Conservation (phyloP, 2,329 filamentous ascomycete species). For the Cephalotrichum gorgonifer region DNA sequence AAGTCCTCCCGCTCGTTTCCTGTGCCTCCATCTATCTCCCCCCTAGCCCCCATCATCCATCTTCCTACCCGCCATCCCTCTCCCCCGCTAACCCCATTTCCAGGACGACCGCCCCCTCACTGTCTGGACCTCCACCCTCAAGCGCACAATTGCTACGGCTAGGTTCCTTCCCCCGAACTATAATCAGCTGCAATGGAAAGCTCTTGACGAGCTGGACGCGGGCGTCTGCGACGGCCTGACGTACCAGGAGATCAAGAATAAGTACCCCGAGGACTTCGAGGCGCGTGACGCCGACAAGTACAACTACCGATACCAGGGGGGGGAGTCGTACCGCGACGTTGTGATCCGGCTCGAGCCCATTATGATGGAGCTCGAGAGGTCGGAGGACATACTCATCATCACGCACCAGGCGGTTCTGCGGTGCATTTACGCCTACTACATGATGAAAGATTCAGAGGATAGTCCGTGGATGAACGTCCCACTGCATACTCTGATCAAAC, state of each 20-base stretch:
- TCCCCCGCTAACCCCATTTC: conserved; percentile 7
- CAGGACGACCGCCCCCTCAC: conserved; percentile 51
- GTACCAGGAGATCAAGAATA: conserved; percentile 86
- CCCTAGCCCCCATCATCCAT: background rate
- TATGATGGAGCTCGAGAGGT: conserved; percentile 97
- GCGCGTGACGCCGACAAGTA: conserved; percentile 98
- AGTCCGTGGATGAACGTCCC: conserved; percentile 99
- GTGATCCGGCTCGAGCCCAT: conserved; percentile 97
- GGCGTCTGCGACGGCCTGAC: conserved; percentile 95
- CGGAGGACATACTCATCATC: conserved; percentile 94
- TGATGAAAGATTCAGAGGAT: conserved; percentile 88
- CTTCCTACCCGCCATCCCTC: background rate
- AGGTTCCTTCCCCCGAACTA: conserved; percentile 71
- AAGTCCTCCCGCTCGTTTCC: background rate
- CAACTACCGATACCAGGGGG: conserved; percentile 96
- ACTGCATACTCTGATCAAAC: conserved; percentile 89
- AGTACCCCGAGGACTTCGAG: conserved; percentile 87
- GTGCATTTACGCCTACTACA: conserved; percentile 98
- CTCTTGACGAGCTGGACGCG: conserved; percentile 90
- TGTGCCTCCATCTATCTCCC: background rate
- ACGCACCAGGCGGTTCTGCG: conserved; percentile 94
- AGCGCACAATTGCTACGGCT: conserved; percentile 84
- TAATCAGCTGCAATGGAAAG: conserved; percentile 97
- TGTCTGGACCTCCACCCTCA: conserved; percentile 54
- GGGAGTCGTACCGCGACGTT: conserved; percentile 91